phyloP scores from a whole-genome alignment of 2,329 filamentous ascomycete genomes.

The Hortaea sp. region DNA sequence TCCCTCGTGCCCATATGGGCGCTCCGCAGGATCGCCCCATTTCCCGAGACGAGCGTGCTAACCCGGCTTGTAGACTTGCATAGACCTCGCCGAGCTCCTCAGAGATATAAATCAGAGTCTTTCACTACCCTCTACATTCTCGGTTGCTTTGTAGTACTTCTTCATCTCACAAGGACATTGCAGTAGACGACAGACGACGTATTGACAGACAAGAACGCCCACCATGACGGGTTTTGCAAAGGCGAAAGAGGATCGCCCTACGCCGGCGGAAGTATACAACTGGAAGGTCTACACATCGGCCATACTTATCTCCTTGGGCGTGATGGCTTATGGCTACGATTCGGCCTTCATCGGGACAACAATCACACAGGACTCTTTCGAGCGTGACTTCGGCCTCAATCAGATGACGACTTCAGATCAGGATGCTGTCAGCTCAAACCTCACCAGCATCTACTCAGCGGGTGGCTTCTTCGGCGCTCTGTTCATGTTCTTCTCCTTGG shows the following conservation, averaged over 20 bases:
- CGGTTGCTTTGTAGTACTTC: too few relatives aligned
- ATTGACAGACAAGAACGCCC: neutral
- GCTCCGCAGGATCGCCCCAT: too few relatives aligned
- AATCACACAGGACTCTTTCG: constrained; percentile 41
- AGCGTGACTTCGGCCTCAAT: constrained; percentile 31
- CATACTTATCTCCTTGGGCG: constrained; percentile 40
- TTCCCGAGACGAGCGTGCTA: too few relatives aligned
- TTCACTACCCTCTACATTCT: too few relatives aligned
- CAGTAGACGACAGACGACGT: neutral
- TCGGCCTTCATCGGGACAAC: constrained; percentile 47
- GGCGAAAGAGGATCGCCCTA: constrained; percentile 46
- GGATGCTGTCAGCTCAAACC: constrained; percentile 36
- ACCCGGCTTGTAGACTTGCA: too few relatives aligned
- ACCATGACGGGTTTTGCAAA: constrained; percentile 32
- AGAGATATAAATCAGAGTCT: too few relatives aligned
- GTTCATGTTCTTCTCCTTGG: constrained; percentile 35
- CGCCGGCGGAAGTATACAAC: constrained; percentile 47
- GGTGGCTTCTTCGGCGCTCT: constrained; percentile 46
- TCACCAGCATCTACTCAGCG: constrained; percentile 39
- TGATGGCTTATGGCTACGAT: constrained; percentile 42
- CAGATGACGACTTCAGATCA: constrained; percentile 26
- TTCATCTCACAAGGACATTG: too few relatives aligned
- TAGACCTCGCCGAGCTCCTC: too few relatives aligned
- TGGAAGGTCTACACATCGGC: constrained; percentile 41
- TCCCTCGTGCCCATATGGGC: too few relatives aligned